These are phyloP conservation scores for Peniophora sp. DNA, from an alignment of 1,284 basidiomycete genomes.

Conservation along the genomic window DNA sequence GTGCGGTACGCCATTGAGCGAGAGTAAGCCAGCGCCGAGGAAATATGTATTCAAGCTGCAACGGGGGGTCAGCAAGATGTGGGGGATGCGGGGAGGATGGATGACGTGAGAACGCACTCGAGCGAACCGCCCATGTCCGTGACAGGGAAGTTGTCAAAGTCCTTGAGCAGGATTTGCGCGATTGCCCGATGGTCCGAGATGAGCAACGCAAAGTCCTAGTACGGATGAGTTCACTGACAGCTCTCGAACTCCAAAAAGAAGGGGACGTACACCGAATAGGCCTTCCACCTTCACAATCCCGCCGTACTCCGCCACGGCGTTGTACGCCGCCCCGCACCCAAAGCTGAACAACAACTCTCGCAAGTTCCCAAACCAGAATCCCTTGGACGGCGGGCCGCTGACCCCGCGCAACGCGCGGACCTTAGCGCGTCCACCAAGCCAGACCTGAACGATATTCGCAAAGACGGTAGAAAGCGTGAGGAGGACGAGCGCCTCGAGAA, in stretches of 20 bases:
- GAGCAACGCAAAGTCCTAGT: background rate
- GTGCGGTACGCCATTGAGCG: background rate
- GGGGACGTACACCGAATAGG: background rate
- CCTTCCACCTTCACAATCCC: background rate
- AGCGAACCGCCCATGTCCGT: background rate
- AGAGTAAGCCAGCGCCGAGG: background rate
- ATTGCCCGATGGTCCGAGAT: background rate
- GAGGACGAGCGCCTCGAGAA: too few species aligned
- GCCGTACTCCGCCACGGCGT: background rate
- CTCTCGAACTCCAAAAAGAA: background rate
- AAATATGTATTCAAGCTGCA: background rate
- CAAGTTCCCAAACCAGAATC: too few species aligned
- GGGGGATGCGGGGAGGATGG: background rate
- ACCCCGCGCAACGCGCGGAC: too few species aligned
- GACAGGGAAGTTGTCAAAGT: background rate
- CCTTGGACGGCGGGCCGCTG: too few species aligned
- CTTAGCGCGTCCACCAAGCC: too few species aligned
- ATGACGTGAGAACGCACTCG: constrained; percentile 1
- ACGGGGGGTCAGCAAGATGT: background rate
- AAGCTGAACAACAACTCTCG: background rate
- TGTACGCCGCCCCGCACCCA: background rate
- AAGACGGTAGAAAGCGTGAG: too few species aligned
- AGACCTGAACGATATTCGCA: too few species aligned
- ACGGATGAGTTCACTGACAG: background rate
- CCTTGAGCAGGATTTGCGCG: background rate